phyloP scores from a whole-genome alignment of 2,329 filamentous ascomycete genomes.

The Pseudogymnoascus sp. region DNA sequence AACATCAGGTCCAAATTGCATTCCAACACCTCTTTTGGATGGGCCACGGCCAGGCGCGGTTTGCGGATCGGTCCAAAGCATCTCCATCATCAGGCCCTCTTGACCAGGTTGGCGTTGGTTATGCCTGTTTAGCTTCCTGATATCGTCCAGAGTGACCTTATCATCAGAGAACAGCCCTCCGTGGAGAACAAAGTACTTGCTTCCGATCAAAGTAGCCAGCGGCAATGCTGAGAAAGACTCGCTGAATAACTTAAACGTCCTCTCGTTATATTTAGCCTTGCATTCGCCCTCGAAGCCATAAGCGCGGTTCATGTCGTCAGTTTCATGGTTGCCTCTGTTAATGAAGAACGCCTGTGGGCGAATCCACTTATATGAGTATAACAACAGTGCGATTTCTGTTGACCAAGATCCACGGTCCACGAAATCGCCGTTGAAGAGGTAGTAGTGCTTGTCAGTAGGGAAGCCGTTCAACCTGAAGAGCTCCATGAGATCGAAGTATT shows the following conservation, averaged over 20 bases:
- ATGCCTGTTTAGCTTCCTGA: slow-evolving; percentile 85
- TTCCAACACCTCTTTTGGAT: slow-evolving; percentile 90
- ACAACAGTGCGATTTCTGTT: slow-evolving; percentile 84
- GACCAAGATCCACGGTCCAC: slow-evolving; percentile 98
- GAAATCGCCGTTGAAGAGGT: slow-evolving; percentile 98
- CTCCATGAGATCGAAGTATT: slow-evolving; percentile 96
- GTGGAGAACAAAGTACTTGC: slow-evolving; percentile 86
- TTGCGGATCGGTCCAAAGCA: slow-evolving; percentile 98
- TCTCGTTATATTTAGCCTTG: slow-evolving; percentile 89
- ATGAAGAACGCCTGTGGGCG: slow-evolving; percentile 83
- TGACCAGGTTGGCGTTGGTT: slow-evolving; percentile 89
- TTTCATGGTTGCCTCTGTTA: slow-evolving; percentile 97
- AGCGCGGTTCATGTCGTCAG: slow-evolving; percentile 97
- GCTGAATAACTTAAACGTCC: slow-evolving; percentile 93
- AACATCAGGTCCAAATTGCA: slow-evolving; percentile 94
- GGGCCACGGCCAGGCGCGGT: slow-evolving; percentile 76
- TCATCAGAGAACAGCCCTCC: slow-evolving; percentile 95
- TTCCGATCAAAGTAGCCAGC: slow-evolving; percentile 81
- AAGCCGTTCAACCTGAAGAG: slow-evolving; percentile 87
- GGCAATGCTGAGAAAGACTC: slow-evolving; percentile 95
- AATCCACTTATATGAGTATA: slow-evolving; percentile 97
- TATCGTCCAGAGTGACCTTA: slow-evolving; percentile 83
- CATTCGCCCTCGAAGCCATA: slow-evolving; percentile 99
- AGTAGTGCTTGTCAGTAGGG: slow-evolving; percentile 79
- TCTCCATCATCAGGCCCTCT: slow-evolving; percentile 97